A percentile compares a stretch with the other conserved stretches of the same genome.
Conservation (phyloP, 1,284 basidiomycete genomes). For the Takashimella koratensis region DNA sequence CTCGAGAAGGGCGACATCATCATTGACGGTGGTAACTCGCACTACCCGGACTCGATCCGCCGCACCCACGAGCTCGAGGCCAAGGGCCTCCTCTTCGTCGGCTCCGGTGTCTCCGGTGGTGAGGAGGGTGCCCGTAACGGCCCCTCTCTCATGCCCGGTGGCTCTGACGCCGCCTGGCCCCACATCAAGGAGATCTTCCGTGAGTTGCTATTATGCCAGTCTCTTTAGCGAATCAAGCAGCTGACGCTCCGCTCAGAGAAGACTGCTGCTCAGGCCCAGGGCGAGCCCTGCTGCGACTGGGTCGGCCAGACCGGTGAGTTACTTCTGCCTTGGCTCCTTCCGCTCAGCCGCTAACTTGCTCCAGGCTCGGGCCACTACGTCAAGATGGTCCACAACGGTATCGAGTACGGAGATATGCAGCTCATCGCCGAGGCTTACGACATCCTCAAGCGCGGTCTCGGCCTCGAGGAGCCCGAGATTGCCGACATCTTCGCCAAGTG, state of each 20-base stretch:
- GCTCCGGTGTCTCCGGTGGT: slow-evolving; percentile 98
- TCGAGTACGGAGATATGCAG: slow-evolving; percentile 99
- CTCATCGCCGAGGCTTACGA: slow-evolving; percentile 98
- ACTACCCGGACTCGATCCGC: slow-evolving; percentile 97
- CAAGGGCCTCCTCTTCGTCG: slow-evolving; percentile 95
- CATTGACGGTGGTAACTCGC: slow-evolving; percentile 99
- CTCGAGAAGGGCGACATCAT: slow-evolving; percentile 78
- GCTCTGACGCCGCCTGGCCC: slow-evolving; percentile 90
- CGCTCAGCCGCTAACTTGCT: slow-evolving; percentile 71
- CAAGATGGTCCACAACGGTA: slow-evolving; percentile 61
- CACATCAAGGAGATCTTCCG: slow-evolving; percentile 97
- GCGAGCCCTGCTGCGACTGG: slow-evolving; percentile 99
- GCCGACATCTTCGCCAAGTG: slow-evolving; percentile 84
- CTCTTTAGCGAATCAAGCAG: too few relatives aligned
- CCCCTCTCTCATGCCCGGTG: slow-evolving; percentile 99
- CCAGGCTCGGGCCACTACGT: slow-evolving; percentile 98
- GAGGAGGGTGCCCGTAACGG: slow-evolving; percentile 98
- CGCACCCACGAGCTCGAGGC: slow-evolving; percentile 87
- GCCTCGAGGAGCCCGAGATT: slow-evolving; percentile 77
- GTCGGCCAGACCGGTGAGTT: slow-evolving; percentile 84
- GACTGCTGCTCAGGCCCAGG: slow-evolving; percentile 89
- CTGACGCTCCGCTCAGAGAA: slow-evolving; percentile 56
- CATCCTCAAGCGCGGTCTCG: slow-evolving; percentile 95
- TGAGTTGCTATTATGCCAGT: slow-evolving; percentile 17
- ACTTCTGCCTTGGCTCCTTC: background rate